Percentiles rank a stretch among this genome's conserved stretches.
Evolutionary conservation across 257 asterid species (phyloP).

Genomic region (Lantana camara): DNA sequence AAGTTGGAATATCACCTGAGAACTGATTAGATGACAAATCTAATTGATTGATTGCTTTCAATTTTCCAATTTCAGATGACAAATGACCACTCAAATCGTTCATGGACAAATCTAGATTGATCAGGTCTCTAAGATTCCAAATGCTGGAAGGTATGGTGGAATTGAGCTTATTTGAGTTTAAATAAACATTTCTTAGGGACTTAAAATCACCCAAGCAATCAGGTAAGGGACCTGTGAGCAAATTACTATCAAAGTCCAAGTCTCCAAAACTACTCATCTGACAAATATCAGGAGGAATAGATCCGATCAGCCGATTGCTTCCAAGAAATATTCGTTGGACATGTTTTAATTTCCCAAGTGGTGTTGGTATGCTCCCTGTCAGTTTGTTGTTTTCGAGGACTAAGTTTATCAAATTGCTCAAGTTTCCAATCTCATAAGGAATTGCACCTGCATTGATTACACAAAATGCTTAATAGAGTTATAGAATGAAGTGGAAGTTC

Average conservation of each 20-base stretch:
- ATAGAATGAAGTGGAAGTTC: too few relatives aligned
- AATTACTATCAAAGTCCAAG: conserved; percentile 26
- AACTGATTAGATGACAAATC: too few relatives aligned
- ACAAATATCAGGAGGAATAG: conserved; percentile 35
- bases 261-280: conserved; percentile 21
- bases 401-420: conserved; percentile 18
- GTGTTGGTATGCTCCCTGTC: conserved; percentile 33
- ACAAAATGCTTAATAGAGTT: too few relatives aligned
- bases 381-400: conserved; percentile 19
- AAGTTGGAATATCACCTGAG: too few relatives aligned
- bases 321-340: conserved; percentile 21
- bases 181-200: conserved; percentile 16
- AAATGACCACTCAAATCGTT: too few relatives aligned
- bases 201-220: conserved; percentile 35
- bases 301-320: conserved; percentile 30
- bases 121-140: conserved; percentile 32
- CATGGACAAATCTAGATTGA: conserved; percentile 24
- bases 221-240: conserved; percentile 33
- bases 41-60: too few relatives aligned
- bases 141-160: conserved; percentile 33
- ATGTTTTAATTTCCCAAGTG: conserved; percentile 19
- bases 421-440: too few relatives aligned
- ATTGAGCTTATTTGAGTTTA: conserved; percentile 28
- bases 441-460: too few relatives aligned
- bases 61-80: too few relatives aligned